Evolutionary conservation across 202 grass and related monocot species (phyloP).

Genomic region (Hordeum pubiflorum): DNA sequence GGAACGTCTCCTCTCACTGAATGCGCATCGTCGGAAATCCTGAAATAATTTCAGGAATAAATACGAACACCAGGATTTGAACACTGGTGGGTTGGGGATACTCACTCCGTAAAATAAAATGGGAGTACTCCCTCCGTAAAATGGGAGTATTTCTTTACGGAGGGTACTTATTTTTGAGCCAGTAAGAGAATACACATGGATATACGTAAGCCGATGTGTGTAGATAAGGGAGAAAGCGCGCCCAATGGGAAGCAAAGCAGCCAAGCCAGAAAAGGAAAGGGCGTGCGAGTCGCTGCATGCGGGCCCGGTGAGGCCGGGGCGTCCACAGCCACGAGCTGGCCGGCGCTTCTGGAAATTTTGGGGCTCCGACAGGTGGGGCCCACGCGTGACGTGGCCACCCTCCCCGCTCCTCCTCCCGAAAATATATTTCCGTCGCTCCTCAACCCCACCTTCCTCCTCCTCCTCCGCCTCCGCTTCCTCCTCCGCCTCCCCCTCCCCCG

Average conservation of each 20-base stretch:
- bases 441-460: neutral
- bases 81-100: too few species aligned
- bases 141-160: too few species aligned
- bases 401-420: neutral
- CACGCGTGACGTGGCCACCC: constrained; percentile 51
- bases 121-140: too few species aligned
- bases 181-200: neutral
- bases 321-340: constrained; percentile 46
- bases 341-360: constrained; percentile 52
- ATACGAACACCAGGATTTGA: too few species aligned
- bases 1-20: too few species aligned
- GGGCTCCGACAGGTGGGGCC: constrained; percentile 16
- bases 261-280: neutral
- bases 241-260: neutral
- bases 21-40: too few species aligned
- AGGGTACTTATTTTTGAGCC: too few species aligned
- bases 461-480: neutral
- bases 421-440: constrained; percentile 23
- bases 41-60: too few species aligned
- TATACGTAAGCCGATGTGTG: neutral
- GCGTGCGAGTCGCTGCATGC: neutral
- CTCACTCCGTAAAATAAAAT: too few species aligned
- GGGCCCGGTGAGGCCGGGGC: neutral
- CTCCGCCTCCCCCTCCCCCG: neutral
- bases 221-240: neutral